Base-by-base conservation (phyloP, 1,284 basidiomycete genomes). In the Blastosporella zonata region DNA sequence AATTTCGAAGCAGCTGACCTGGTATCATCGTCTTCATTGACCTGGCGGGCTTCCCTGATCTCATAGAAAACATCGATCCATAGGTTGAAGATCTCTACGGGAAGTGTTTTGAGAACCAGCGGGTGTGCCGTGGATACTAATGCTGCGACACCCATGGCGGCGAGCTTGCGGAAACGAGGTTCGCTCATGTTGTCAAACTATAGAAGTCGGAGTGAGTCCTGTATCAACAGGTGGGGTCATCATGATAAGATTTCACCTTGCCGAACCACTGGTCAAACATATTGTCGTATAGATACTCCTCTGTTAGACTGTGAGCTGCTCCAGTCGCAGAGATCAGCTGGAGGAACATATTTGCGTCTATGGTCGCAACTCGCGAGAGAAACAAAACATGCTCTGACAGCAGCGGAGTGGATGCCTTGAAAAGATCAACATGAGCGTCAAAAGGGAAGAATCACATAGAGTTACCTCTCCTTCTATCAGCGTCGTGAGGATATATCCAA, bases 21-120 rank as follows among this genome's bases (percentile, higher is more conserved):
- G 46, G 55, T 50, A 44, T 49, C 52, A 43, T 59, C 56, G 27
- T 71, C 70, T 49, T 71, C 70, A n/a, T 68, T 65, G 17, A 61
- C 61, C 21, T 71, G 65, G 47, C 77, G 68, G 1, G 82, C 81
- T 64, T 93, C 90, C 60, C 83, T 88, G 47, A 93, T 74, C 64
- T 95, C 93, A 9, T 86, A 88, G 36, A 95, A 86, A 3, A 94
- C 91, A 59, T 95, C 93, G 40, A 92, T 71, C 89, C 92, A 95
- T 35, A 95, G 72, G 62, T 93, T 93, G 68, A 91, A 90, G 54
- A 90, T 80, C 58, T 92, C 90, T 4, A 75, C 77, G 10, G 79
- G 74, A 18, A 92, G 69, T 28, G 87, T 76, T 37, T 79, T 71
- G 15, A 92, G 74, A n/a, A 90, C 82, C 55, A 88, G 84, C 3